Evolutionary conservation across 768 basidiomycete genomes (phyloP).

Genomic region (Auricularia sp.): DNA sequence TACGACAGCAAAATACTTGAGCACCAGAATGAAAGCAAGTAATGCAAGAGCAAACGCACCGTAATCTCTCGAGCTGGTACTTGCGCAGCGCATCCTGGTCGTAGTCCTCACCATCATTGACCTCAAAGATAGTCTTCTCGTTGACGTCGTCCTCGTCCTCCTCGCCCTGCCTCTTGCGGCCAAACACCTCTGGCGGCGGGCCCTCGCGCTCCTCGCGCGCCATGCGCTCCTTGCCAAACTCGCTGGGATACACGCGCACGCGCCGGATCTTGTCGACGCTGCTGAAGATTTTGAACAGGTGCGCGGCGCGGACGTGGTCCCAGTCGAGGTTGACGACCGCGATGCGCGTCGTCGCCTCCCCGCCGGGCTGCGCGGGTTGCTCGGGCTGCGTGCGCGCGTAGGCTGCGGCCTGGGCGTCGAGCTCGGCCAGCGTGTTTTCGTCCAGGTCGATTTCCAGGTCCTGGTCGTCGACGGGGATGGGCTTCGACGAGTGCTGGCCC

Average conservation of each 20-base stretch:
- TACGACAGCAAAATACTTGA: constrained; percentile 21
- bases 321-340: constrained; percentile 96
- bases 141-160: constrained; percentile 46
- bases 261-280: constrained; percentile 73
- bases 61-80: constrained; percentile 86
- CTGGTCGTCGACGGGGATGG: constrained; percentile 32
- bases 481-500: constrained; percentile 36
- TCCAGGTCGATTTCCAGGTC: constrained; percentile 67
- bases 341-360: constrained; percentile 49
- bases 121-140: constrained; percentile 53
- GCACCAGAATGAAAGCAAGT: not conserved
- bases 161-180: constrained; percentile 32
- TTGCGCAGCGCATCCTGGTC: constrained; percentile 79
- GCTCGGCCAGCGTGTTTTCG: constrained; percentile 55
- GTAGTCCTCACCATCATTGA: constrained; percentile 65
- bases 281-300: constrained; percentile 86
- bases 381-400: constrained; percentile 31
- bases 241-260: constrained; percentile 83
- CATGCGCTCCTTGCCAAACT: constrained; percentile 85
- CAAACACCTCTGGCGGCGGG: constrained; percentile 76
- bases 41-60: constrained; percentile 38
- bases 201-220: constrained; percentile 82
- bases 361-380: constrained; percentile 17
- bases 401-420: constrained; percentile 63
- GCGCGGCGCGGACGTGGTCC: constrained; percentile 86